These are phyloP conservation scores for Plasmodium falciparum DNA, from an alignment of 169 alveolate genomes.

Conservation along the genomic window DNA sequence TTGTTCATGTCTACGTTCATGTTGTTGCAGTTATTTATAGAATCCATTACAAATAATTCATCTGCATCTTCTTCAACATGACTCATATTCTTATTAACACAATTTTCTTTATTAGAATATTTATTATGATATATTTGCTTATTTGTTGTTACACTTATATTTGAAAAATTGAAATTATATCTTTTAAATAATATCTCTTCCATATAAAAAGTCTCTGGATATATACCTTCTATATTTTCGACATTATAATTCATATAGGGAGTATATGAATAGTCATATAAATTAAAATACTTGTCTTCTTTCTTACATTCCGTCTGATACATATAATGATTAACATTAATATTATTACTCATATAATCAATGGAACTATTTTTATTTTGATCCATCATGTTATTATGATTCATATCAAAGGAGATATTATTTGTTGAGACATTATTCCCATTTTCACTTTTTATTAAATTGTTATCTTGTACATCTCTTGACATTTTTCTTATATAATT, in stretches of 20 bases:
- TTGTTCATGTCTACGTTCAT: not conserved
- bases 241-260: conserved; percentile 16
- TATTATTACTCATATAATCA: not conserved
- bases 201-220: conserved; percentile 68
- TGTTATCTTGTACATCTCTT: not conserved
- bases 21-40: not conserved
- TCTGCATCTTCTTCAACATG: not conserved
- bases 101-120: not conserved
- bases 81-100: not conserved
- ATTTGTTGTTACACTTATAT: conserved; percentile 25
- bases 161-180: conserved; percentile 60
- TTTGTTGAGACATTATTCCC: not conserved
- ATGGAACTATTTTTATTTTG: not conserved
- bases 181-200: conserved; percentile 48
- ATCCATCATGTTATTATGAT: not conserved
- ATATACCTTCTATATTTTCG: conserved; percentile 26
- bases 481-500: conserved; percentile 12
- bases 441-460: not conserved
- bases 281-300: not conserved
- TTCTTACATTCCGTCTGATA: conserved; percentile 2
- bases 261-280: conserved; percentile 65
- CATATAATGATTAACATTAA: not conserved
- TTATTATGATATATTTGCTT: not conserved
- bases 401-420: not conserved
- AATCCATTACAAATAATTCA: not conserved